Evolutionary conservation across 2,329 filamentous ascomycete species (phyloP).

Genomic region (Byssochlamys sp.): DNA sequence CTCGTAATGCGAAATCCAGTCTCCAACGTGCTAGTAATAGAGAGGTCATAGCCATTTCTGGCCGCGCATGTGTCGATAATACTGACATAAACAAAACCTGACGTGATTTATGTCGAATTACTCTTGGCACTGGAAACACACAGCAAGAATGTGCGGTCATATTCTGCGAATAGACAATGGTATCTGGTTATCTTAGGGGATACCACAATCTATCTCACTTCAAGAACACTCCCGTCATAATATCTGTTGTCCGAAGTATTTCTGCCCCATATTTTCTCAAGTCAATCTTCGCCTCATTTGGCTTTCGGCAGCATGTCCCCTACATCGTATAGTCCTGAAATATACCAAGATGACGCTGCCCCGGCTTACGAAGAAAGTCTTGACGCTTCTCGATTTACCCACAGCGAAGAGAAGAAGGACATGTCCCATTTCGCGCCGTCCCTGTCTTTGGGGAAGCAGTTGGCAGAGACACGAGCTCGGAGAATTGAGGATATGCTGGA

Average conservation of each 20-base stretch:
- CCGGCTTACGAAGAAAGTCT: constrained; percentile 27
- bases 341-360: constrained; percentile 18
- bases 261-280: neutral
- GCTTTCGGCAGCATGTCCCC: neutral
- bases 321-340: neutral
- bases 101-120: neutral
- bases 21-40: neutral
- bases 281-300: neutral
- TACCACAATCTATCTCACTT: neutral
- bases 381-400: constrained; percentile 1
- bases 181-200: neutral
- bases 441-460: constrained; percentile 14
- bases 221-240: neutral
- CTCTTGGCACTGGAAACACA: neutral
- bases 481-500: constrained; percentile 32
- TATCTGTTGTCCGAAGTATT: neutral
- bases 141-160: neutral
- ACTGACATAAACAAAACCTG: neutral
- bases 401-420: neutral
- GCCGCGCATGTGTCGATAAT: neutral
- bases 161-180: neutral
- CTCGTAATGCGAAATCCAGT: neutral
- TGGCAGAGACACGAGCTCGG: constrained; percentile 29
- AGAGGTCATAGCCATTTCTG: neutral
- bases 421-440: constrained; percentile 11